These are phyloP conservation scores for Rugosomyces carneus DNA, from an alignment of 1,284 basidiomycete species.

Conservation along the genomic window DNA sequence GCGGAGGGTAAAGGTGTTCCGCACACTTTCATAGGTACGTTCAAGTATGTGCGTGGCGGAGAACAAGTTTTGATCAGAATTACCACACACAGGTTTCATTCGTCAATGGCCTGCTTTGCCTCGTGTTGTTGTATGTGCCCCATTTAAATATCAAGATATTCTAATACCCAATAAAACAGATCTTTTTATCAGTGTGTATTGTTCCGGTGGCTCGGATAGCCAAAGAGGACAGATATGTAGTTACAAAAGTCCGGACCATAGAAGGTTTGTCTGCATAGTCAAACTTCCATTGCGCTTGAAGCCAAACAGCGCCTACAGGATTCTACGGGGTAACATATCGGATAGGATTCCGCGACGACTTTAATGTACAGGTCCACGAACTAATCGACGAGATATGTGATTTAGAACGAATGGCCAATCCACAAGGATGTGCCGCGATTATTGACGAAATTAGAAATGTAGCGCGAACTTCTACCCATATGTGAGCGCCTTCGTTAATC, in stretches of 20 bases:
- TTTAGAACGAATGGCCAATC: conserved; percentile 37
- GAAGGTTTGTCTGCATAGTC: conserved; percentile 29
- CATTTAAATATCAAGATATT: neutral
- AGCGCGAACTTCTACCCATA: conserved; percentile 45
- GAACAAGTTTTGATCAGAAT: neutral
- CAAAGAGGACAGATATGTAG: conserved; percentile 41
- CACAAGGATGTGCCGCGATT: conserved; percentile 23
- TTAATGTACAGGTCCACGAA: conserved; percentile 43
- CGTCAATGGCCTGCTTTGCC: conserved; percentile 58
- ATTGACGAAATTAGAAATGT: conserved; percentile 39
- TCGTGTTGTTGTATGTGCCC: conserved; percentile 40
- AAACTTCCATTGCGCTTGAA: too few relatives aligned
- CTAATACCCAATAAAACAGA: conserved; percentile 23
- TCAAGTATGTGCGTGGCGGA: neutral
- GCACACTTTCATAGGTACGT: conserved; percentile 48
- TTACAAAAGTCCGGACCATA: conserved; percentile 47
- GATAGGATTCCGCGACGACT: conserved; percentile 55
- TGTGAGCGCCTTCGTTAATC: conserved; percentile 34
- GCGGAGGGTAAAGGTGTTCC: conserved; percentile 48
- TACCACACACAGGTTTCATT: conserved; percentile 33
- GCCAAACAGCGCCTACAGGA: conserved; percentile 25
- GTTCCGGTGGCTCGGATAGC: conserved; percentile 43
- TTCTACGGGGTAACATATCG: conserved; percentile 59
- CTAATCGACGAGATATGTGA: conserved; percentile 44
- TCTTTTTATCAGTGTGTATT: conserved; percentile 54